Base-by-base conservation (phyloP, 148 eudicot genomes). In the Pharnaceum exiguum region DNA sequence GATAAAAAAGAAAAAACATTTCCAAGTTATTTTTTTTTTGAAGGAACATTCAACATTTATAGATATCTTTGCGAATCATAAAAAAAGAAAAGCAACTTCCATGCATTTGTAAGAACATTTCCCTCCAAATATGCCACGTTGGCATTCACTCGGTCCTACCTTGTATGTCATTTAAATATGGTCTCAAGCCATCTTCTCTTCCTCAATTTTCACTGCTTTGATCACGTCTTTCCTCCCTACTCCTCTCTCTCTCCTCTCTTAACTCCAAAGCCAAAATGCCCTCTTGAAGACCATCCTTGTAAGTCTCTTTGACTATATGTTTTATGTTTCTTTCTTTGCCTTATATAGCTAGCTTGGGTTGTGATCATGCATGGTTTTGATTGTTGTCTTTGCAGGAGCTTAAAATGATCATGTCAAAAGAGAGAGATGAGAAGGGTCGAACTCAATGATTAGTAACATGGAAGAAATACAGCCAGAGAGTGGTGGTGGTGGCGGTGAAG, bases 351-450 rank as follows among this genome's bases (percentile, higher is more conserved):
- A 7, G 10, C 11, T 18, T 5, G 5, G 10, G 8, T 38, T 11
- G 23, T 61, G 30, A 13, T 17, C 35, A 13, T 28, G 12, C 25
- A 29, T 25, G 30, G 3, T 2, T 22, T 49, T 24, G 15, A 5
- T n/a, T n/a, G n/a, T n/a, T n/a, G n/a, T 16, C 7, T 39, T 5
- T 55, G 33, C 47, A 69, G 73, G 33, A 38, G 40, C 16, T 29
- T 37, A 12, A 23, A 45, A 42, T 26, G 26, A 31, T 4, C 24
- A 22, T 4, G 54, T n/a, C n/a, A n/a, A n/a, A n/a, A n/a, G 35
- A n/a, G 44, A 38, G 9, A 37, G 33, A 31, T 46, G 36, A 12
- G 56, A 22, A 26, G 13, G 3, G 26, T 9, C 47, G 57, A 44
- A 35, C 36, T 48, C 13, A 26, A 26, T 51, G 53, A 35, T 9